Evolutionary conservation across 257 asterid genomes (phyloP), one percentile per base, ranked within the genome.

Genomic region (Solanum verrucosum): DNA sequence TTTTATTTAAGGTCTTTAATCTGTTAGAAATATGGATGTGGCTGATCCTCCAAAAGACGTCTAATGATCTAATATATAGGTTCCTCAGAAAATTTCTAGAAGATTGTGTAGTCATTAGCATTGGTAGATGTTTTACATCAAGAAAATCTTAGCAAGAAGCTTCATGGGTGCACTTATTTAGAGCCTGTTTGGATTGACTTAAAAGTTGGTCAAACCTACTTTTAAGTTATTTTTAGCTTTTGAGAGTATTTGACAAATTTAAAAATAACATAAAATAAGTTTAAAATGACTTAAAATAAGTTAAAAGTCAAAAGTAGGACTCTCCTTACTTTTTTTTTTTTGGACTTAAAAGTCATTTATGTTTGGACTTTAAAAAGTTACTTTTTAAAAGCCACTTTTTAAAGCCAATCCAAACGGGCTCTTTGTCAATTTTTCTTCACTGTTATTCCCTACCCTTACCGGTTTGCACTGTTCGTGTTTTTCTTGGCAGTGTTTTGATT

Each of bases 401-500:
- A 20, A 21, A 20, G 67, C 67, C 67, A 59, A 59, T 59, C 25
- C 67, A 59, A 20, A 20, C 0, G 12, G 67, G 67, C 67, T 59
- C 25, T 59, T 71, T 33, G 65, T 86, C 88, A 70, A 44, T 46
- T 42, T 29, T 56, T 59, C 65, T 86, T 38, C 84, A 34, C 49
- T 20, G 12, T 20, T 14, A 63, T 15, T n/a, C 18, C 88, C 52
- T 73, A 46, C 88, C 59, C 82, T 86, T 46, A 73, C 35, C 46
- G 20, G 71, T 75, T 83, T 71, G 46, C 35, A 20, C 75, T 83
- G 16, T 52, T 7, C 23, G 20, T 86, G 56, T 73, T n/a, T 82
- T 60, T 85, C 65, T 40, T 59, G 84, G 74, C 78, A 97, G 99
- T 97, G 99, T 90, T 94, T 96, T 88, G 99, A 97, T 92, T 94